Evolutionary conservation across 1,139 yeast genomes (phyloP), one percentile per base, ranked within the genome.

Genomic region (Lodderomyces pseudojiufengensis): DNA sequence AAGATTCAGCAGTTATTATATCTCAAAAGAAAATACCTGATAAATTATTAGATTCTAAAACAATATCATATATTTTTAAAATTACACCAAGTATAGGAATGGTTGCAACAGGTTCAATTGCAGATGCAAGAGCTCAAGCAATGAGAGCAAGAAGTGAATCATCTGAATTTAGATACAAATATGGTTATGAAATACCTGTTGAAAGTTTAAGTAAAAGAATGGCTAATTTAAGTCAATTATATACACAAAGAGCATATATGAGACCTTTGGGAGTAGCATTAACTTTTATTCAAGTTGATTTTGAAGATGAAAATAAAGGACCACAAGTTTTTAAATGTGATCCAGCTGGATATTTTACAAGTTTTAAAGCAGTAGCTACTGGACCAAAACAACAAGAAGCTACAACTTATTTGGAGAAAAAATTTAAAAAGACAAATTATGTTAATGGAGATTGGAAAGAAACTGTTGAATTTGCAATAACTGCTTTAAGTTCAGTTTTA

Each of bases 181-280:
- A 86, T 58, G 98, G 98, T 24, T 92, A 88, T 57, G 97, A 87
- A 55, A 90, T 92, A 87, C 97, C 98, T 2, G 88, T 87, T 46
- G 96, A 88, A 55, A 88, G 85, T 33, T 71, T 92, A 52, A 88
- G 97, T 33, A 92, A 90, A 67, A 77, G 97, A 57, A 83, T 92
- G 84, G 98, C 97, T 41, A 92, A 92, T 57, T 66, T 88, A 52
- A 84, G 95, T 33, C 98, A 92, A 68, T 78, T 92, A 46, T 92
- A 88, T 61, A 92, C 98, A 31, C 98, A 92, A 64, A 76, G 97
- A 57, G 98, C 98, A n/a, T 92, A 92, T 61, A 92, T 92, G 97
- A 79, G 98, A 61, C 98, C 98, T 20, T 71, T 90, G 47, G 97
- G 97, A 27, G 96, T 88, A 39, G 87, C 95, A 21, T 73, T 88